A percentile compares a stretch with the other conserved stretches of the same genome.
phyloP scores from a whole-genome alignment of 2,329 filamentous ascomycete genomes.

The Pseudogymnoascus verrucosus region DNA sequence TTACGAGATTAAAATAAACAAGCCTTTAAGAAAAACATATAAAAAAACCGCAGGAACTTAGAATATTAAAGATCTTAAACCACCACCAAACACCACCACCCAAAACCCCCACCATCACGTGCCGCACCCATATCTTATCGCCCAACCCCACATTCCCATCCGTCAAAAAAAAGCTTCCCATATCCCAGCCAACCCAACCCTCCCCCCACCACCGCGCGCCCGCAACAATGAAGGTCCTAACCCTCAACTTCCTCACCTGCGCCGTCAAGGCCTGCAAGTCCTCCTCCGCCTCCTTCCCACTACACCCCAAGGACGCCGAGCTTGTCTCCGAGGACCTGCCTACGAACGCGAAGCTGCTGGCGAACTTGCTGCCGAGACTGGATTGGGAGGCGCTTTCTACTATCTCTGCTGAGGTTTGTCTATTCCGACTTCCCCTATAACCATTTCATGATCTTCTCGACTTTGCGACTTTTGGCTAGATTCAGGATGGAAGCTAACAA shows the following conservation, averaged over 20 bases:
- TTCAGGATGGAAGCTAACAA: conserved; percentile 13
- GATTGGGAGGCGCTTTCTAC: conserved; percentile 78
- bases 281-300: conserved; percentile 69
- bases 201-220: background rate
- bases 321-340: conserved; percentile 79
- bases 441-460: background rate
- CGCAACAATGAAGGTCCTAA: conserved; percentile 77
- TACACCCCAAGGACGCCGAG: conserved; percentile 88
- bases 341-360: conserved; percentile 69
- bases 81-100: background rate
- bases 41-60: background rate
- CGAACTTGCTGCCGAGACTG: conserved; percentile 77
- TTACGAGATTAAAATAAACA: background rate
- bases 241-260: conserved; percentile 93
- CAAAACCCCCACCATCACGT: background rate
- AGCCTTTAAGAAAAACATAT: background rate
- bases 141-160: conserved; percentile 7
- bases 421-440: conserved; percentile 8
- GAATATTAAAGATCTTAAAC: background rate
- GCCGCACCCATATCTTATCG: background rate
- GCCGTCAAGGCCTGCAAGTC: conserved; percentile 92
- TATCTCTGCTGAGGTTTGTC: conserved; percentile 68
- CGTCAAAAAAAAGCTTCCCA: conserved; percentile 1
- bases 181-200: background rate
- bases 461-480: background rate